These are phyloP conservation scores for Solanum aculeatissimum DNA, from an alignment of 305 asterid species.

Conservation along the genomic window DNA sequence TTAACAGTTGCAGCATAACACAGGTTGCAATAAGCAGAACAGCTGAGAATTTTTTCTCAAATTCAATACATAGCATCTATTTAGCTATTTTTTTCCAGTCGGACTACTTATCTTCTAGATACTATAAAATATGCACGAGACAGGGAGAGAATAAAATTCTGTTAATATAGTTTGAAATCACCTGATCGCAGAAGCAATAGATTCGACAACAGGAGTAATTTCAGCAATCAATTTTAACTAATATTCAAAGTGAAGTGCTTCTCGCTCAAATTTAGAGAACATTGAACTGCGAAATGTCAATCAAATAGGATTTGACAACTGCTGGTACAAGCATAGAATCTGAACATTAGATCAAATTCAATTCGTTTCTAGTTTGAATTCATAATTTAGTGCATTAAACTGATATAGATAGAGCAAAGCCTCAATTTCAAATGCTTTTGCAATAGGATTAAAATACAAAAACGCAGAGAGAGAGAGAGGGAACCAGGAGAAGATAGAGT, in stretches of 20 bases:
- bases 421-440: neutral
- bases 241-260: neutral
- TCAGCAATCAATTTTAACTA: neutral
- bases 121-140: neutral
- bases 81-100: neutral
- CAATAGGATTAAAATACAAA: neutral
- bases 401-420: neutral
- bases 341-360: neutral
- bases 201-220: neutral
- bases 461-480: neutral
- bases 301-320: neutral
- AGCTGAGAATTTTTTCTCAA: neutral
- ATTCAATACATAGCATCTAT: neutral
- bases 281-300: neutral
- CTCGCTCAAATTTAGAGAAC: neutral
- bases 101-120: neutral
- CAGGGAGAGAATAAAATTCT: neutral
- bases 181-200: neutral
- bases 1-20: neutral
- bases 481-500: conserved; percentile 67
- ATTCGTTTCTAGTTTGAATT: neutral
- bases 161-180: neutral
- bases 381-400: neutral
- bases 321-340: neutral
- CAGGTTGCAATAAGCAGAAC: neutral